These are phyloP conservation scores for Sporothrix variecibatus DNA, from an alignment of 2,329 filamentous ascomycete genomes.

Conservation along the genomic window DNA sequence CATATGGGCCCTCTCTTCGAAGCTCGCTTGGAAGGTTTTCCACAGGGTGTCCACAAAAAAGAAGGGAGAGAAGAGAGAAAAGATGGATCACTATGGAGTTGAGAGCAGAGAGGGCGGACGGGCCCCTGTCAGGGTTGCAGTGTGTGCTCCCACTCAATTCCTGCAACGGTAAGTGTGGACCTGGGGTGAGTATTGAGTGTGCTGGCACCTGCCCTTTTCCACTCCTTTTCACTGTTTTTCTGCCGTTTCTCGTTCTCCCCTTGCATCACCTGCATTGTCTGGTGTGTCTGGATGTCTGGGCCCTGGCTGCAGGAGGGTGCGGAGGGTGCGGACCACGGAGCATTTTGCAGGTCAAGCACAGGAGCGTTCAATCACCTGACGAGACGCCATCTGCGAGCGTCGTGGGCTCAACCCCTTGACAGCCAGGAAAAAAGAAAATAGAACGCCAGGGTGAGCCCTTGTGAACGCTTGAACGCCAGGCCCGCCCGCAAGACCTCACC, in stretches of 20 bases:
- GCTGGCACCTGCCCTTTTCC: neutral
- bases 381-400: neutral
- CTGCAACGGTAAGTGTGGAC: neutral
- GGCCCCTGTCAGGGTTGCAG: slow-evolving; percentile 3
- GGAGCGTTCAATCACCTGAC: slow-evolving; percentile 20
- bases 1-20: neutral
- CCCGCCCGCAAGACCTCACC: neutral
- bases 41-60: neutral
- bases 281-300: neutral
- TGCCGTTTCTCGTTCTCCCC: neutral
- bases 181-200: neutral
- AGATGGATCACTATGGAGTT: neutral
- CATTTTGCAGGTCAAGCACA: slow-evolving; percentile 17
- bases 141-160: neutral
- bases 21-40: neutral
- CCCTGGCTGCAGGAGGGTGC: neutral
- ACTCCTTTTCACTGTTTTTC: neutral
- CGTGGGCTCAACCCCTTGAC: neutral
- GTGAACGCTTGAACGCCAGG: neutral
- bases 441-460: neutral
- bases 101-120: neutral
- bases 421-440: neutral
- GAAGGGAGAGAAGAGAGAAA: neutral
- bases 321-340: neutral
- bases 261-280: neutral